Conservation (phyloP, 352 stramenopile species). For the Thalassiosira livingstoniorum region DNA sequence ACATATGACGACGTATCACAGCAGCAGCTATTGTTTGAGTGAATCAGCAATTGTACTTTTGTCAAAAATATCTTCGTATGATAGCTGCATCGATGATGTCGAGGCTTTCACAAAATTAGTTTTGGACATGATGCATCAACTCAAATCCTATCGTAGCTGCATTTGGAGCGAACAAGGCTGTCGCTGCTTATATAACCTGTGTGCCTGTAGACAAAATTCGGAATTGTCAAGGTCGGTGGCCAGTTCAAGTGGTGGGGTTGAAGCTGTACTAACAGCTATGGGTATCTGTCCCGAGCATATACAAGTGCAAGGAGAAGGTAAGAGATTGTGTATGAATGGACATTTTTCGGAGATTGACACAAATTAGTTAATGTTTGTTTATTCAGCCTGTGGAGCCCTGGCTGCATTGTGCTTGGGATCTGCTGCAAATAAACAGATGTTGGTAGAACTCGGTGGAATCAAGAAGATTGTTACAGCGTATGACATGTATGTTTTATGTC, state of each 20-base stretch:
- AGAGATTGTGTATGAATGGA: too few species aligned
- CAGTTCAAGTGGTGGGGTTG: neutral
- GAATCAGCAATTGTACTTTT: constrained; percentile 16
- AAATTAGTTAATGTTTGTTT: too few species aligned
- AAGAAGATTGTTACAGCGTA: neutral
- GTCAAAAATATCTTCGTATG: constrained; percentile 22
- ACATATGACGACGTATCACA: neutral
- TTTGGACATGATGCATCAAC: constrained; percentile 9
- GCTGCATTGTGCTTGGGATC: neutral
- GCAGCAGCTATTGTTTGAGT: neutral
- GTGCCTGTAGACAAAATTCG: neutral
- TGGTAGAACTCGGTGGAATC: neutral
- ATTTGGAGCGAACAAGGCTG: neutral
- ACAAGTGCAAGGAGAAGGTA: constrained; percentile 7
- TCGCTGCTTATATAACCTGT: neutral
- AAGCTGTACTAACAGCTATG: constrained; percentile 1
- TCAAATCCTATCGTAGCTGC: too few species aligned
- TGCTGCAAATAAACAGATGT: neutral
- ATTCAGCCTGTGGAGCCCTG: neutral
- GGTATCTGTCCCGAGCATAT: neutral
- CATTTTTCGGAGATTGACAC: too few species aligned
- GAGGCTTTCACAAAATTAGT: neutral
- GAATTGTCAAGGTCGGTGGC: neutral
- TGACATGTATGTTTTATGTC: neutral
- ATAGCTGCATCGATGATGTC: neutral